Percentiles rank a stretch among this genome's conserved stretches.
phyloP scores from a whole-genome alignment of 2,329 filamentous ascomycete species.

The Fusarium compactum region DNA sequence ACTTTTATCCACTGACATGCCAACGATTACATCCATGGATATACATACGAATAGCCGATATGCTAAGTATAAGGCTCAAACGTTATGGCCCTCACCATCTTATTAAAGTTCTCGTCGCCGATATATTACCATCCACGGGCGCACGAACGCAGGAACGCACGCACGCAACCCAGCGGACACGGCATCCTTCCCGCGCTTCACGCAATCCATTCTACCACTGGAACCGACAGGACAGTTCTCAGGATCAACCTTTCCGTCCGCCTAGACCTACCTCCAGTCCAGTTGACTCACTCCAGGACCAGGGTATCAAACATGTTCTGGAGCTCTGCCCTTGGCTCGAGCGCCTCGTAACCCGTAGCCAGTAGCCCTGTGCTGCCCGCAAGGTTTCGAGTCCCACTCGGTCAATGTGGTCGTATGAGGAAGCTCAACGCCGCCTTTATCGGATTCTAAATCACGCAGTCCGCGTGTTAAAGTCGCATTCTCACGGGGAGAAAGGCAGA shows the following conservation, averaged over 20 bases:
- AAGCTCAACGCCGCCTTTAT: slow-evolving; percentile 23
- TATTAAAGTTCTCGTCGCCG: slow-evolving; percentile 15
- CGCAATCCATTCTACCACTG: slow-evolving; percentile 5
- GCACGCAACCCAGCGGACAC: not conserved
- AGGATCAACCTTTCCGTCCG: slow-evolving; percentile 17
- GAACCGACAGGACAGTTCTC: slow-evolving; percentile 11
- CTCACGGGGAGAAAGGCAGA: not conserved
- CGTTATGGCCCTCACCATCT: not conserved
- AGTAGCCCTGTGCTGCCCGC: slow-evolving; percentile 4
- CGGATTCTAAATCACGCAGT: slow-evolving; percentile 16
- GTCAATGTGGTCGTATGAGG: slow-evolving; percentile 37
- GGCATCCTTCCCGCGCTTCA: slow-evolving; percentile 24
- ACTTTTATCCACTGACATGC: not conserved
- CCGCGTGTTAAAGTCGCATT: slow-evolving; percentile 13
- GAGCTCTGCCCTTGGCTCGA: slow-evolving; percentile 8
- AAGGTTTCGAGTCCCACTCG: slow-evolving; percentile 24
- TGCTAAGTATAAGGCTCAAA: not conserved
- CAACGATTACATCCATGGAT: not conserved
- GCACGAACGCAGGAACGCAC: not conserved
- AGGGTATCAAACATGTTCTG: slow-evolving; percentile 16
- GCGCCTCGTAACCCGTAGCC: slow-evolving; percentile 7
- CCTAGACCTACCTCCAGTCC: not conserved
- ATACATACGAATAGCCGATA: not conserved
- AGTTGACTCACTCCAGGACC: slow-evolving; percentile 6
- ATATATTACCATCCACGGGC: slow-evolving; percentile 10